Base-by-base conservation (phyloP, 257 asterid species). In the Craterostigma plantagineum region DNA sequence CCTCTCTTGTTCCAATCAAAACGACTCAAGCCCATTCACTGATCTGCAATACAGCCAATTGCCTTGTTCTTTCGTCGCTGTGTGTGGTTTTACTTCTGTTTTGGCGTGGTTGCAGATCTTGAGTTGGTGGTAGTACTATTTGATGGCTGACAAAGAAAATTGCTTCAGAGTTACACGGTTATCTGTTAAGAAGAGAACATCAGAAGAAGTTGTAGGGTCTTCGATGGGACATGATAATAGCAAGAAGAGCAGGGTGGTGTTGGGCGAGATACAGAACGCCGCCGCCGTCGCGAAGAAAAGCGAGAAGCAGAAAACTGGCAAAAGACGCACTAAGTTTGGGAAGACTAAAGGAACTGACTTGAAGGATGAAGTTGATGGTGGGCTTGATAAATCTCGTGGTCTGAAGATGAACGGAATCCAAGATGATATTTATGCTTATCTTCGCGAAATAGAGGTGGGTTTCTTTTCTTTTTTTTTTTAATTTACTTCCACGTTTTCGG, bases 101-200 rank as follows among this genome's bases (percentile, higher is more conserved):
- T 13, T 13, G 14, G n/a, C 8, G 14, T 10, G 14, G 3, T 41
- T 17, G 5, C 16, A 2, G 10, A 11, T 17, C 12, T 41, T 12
- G 45, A n/a, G 14, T 41, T 12, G 17, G 48, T 43, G 17, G 30
- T 16, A 12, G n/a, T 16, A 45, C 48, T 35, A 36, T 52, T 23
- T 6, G 56, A 87, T 82, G 95, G 81, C 72, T 38, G 81, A 72
- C 64, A 73, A 61, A 51, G 93, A 70, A 42, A 71, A 57, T 58
- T 59, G 67, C 58, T 14, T 11, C 47, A 74, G 93, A 60, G 71
- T 70, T 46, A 79, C 93, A 7, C 85, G 98, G 33, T 48, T 74
- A 69, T 85, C 81, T 52, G 77, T 92, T 38, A 90, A 63, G 76
- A 86, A 66, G 63, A 77, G 93, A 45, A 83, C 86, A 0, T 83